phyloP scores from a whole-genome alignment of 2,329 filamentous ascomycete genomes.

The Fusarium keratoplasticum region DNA sequence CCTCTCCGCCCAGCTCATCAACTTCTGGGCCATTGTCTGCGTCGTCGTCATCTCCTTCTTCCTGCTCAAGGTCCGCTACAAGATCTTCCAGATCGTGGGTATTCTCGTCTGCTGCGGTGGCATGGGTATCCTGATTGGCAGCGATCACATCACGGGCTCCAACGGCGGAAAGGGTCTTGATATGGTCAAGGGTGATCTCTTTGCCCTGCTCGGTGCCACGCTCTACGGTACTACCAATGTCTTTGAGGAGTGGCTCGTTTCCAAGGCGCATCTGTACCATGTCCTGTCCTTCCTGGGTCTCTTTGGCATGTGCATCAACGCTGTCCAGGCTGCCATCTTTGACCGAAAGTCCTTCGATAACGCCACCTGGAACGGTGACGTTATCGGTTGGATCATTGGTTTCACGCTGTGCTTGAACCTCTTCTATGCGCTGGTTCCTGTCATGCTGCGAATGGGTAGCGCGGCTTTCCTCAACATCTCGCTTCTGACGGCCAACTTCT shows the following conservation, averaged over 20 bases:
- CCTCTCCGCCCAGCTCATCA: slow-evolving; percentile 92
- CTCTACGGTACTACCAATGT: slow-evolving; percentile 94
- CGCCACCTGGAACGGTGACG: slow-evolving; percentile 72
- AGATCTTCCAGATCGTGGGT: slow-evolving; percentile 83
- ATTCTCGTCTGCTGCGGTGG: slow-evolving; percentile 93
- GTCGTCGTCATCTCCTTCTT: slow-evolving; percentile 88
- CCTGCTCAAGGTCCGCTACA: slow-evolving; percentile 89
- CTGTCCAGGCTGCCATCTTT: slow-evolving; percentile 90
- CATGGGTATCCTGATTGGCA: slow-evolving; percentile 86
- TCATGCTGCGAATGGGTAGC: slow-evolving; percentile 88
- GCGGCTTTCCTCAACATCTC: slow-evolving; percentile 98
- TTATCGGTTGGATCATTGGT: slow-evolving; percentile 87
- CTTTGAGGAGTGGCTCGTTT: slow-evolving; percentile 94
- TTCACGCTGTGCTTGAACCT: slow-evolving; percentile 86
- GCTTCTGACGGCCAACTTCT: slow-evolving; percentile 94
- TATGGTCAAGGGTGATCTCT: slow-evolving; percentile 90
- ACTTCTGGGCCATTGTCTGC: slow-evolving; percentile 97
- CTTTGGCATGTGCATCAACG: slow-evolving; percentile 92
- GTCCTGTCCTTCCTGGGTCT: slow-evolving; percentile 91
- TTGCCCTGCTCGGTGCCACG: slow-evolving; percentile 88
- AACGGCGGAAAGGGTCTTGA: slow-evolving; percentile 77
- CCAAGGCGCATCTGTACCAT: slow-evolving; percentile 88
- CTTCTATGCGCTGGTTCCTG: slow-evolving; percentile 89
- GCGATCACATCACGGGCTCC: slow-evolving; percentile 83
- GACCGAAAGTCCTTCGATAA: slow-evolving; percentile 78